phyloP scores from a whole-genome alignment of 148 eudicot genomes.

The Pharnaceum exiguum region DNA sequence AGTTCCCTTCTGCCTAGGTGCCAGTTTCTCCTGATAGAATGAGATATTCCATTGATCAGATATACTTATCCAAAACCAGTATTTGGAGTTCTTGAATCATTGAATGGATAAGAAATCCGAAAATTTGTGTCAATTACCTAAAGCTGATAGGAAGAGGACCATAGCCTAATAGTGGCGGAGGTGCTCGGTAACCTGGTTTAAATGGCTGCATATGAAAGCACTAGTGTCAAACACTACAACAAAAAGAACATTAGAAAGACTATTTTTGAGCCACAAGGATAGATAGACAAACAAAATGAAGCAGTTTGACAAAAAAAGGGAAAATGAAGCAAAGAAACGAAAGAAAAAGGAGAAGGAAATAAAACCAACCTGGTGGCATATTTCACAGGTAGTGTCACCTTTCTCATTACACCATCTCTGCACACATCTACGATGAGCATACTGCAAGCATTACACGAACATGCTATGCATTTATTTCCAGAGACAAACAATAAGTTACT shows the following conservation, averaged over 20 bases:
- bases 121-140: slow-evolving; percentile 38
- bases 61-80: not conserved
- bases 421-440: slow-evolving; percentile 85
- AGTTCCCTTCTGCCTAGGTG: slow-evolving; percentile 55
- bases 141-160: slow-evolving; percentile 59
- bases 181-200: slow-evolving; percentile 86
- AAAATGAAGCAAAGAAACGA: not conserved
- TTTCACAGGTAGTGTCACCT: slow-evolving; percentile 74
- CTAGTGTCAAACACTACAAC: not conserved
- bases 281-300: no score
- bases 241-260: no score
- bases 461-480: not conserved
- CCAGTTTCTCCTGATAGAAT: slow-evolving; percentile 68
- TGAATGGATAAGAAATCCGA: not conserved
- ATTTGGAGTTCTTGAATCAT: not conserved
- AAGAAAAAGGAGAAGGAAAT: no score
- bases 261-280: no score
- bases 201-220: slow-evolving; percentile 48
- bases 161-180: slow-evolving; percentile 65
- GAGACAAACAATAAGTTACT: not conserved
- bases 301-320: not conserved
- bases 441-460: slow-evolving; percentile 40
- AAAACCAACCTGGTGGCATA: slow-evolving; percentile 69
- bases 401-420: slow-evolving; percentile 91
- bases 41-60: not conserved